These are phyloP conservation scores for Tilletia horrida DNA, from an alignment of 1,284 basidiomycete species.

Conservation along the genomic window DNA sequence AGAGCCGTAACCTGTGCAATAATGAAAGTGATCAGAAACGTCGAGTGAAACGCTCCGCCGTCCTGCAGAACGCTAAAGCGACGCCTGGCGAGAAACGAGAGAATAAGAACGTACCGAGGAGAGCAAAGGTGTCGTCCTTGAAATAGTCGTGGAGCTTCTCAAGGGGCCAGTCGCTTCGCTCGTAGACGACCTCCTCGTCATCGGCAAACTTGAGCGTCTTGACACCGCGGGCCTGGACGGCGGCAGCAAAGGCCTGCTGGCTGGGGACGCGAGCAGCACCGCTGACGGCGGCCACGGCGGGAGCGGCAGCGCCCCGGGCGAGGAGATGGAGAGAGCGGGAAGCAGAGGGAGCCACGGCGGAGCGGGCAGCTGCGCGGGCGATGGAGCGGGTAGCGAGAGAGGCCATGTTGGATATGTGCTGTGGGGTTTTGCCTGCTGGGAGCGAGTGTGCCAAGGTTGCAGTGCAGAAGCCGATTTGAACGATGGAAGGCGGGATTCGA, in stretches of 20 bases:
- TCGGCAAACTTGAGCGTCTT: slow-evolving; percentile 95
- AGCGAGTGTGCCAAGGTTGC: too few relatives aligned
- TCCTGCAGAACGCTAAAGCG: neutral
- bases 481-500: too few relatives aligned
- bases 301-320: slow-evolving; percentile 10
- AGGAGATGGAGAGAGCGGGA: slow-evolving; percentile 31
- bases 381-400: slow-evolving; percentile 33
- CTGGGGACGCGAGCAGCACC: slow-evolving; percentile 32
- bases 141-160: slow-evolving; percentile 92
- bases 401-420: neutral
- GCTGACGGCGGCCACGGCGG: slow-evolving; percentile 29
- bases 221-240: slow-evolving; percentile 62
- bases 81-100: neutral
- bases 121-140: slow-evolving; percentile 96
- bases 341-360: slow-evolving; percentile 26
- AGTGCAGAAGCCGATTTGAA: too few relatives aligned
- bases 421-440: neutral
- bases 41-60: neutral
- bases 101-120: slow-evolving; percentile 59
- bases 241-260: slow-evolving; percentile 25
- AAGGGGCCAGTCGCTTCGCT: slow-evolving; percentile 96
- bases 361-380: slow-evolving; percentile 33
- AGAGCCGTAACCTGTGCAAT: slow-evolving; percentile 70
- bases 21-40: neutral
- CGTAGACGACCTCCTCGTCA: slow-evolving; percentile 87